Evolutionary conservation across 768 basidiomycete genomes (phyloP).

Genomic region (Leccinellum albellum): DNA sequence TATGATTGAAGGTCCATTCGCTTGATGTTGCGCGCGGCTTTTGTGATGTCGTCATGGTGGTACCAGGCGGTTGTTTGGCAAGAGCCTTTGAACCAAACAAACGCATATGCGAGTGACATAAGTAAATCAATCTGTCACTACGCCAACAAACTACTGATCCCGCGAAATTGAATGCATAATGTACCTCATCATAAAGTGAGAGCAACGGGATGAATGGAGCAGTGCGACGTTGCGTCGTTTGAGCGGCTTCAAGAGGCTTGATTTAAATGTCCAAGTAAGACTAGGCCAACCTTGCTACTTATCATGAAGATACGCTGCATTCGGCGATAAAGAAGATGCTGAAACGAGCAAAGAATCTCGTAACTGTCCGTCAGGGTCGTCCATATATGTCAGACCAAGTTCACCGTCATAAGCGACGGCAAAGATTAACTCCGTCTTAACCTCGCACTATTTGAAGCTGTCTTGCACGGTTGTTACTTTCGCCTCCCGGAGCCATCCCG

Average conservation of each 20-base stretch:
- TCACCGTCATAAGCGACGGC: background rate
- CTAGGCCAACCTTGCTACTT: no score
- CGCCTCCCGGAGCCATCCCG: background rate
- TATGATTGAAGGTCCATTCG: conserved; percentile 31
- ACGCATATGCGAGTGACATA: background rate
- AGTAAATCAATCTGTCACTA: background rate
- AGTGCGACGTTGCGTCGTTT: background rate
- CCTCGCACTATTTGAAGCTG: conserved; percentile 8
- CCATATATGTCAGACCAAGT: background rate
- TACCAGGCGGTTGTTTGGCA: conserved; percentile 13
- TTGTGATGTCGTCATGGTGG: background rate
- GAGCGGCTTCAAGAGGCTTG: background rate
- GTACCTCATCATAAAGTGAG: background rate
- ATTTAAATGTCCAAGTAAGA: background rate
- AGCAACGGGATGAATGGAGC: background rate
- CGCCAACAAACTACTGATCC: background rate
- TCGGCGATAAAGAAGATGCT: background rate
- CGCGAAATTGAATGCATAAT: background rate
- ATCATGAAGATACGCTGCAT: background rate
- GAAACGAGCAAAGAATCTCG: background rate
- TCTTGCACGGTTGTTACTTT: no score
- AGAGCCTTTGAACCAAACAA: conserved; percentile 1
- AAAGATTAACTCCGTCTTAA: background rate
- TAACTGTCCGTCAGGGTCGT: background rate
- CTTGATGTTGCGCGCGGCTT: background rate